A percentile compares a stretch with the other conserved stretches of the same genome.
phyloP scores from a whole-genome alignment of 1,284 basidiomycete species.

The Fomitopsis pinicola region DNA sequence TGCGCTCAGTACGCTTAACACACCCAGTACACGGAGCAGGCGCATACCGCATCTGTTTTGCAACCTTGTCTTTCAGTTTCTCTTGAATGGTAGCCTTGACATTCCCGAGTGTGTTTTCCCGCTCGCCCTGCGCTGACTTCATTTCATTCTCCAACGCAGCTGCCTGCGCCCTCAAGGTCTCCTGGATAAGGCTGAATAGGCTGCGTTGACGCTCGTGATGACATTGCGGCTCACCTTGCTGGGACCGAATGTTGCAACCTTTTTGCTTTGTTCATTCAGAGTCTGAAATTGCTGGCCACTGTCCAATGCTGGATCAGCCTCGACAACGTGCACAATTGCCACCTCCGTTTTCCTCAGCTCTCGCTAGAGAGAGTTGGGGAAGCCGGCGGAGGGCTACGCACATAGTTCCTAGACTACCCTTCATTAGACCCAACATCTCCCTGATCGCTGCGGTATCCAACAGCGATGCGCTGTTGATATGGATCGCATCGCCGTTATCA shows the following conservation, averaged over 20 bases:
- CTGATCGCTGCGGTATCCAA: slow-evolving; percentile 14
- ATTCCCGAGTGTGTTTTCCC: slow-evolving; percentile 5
- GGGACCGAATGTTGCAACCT: slow-evolving; percentile 26
- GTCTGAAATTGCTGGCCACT: slow-evolving; percentile 27
- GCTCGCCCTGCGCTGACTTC: slow-evolving; percentile 32
- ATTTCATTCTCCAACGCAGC: slow-evolving; percentile 28
- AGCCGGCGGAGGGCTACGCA: slow-evolving; percentile 8
- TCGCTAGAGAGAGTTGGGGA: not conserved
- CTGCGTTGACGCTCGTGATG: not conserved
- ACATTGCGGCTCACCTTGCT: slow-evolving; percentile 21
- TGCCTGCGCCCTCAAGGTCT: slow-evolving; percentile 31
- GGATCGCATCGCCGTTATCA: not conserved
- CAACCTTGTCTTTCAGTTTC: slow-evolving; percentile 16
- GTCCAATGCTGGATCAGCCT: not conserved
- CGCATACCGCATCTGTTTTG: slow-evolving; percentile 6
- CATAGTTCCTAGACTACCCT: slow-evolving; percentile 15
- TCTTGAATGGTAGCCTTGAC: slow-evolving; percentile 31
- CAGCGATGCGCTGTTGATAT: not conserved
- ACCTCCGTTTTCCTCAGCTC: not conserved
- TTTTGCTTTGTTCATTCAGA: slow-evolving; percentile 27
- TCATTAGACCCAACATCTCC: slow-evolving; percentile 20
- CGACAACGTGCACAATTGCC: not conserved
- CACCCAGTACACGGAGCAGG: not conserved
- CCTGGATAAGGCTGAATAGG: slow-evolving; percentile 13
- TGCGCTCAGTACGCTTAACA: not conserved